Evolutionary conservation across 495 filamentous ascomycete species (phyloP).

Genomic region (Tuber aestivum): DNA sequence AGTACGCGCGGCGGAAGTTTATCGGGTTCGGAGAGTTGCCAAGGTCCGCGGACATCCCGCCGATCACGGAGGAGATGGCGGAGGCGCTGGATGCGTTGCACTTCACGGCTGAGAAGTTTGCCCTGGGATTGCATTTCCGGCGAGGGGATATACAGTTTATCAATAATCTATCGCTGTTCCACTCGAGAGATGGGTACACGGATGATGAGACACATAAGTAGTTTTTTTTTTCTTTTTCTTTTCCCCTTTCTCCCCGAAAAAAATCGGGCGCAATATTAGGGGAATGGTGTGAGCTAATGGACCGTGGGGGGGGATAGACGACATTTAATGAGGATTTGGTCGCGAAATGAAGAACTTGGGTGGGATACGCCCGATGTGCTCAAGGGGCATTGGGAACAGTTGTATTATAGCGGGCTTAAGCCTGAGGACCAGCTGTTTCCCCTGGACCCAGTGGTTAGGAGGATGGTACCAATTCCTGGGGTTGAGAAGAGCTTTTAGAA

Average conservation of each 20-base stretch:
- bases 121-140: constrained; percentile 49
- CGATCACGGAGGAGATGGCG: constrained; percentile 53
- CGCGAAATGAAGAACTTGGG: constrained; percentile 23
- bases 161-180: constrained; percentile 67
- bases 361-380: constrained; percentile 45
- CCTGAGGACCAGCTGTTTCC: constrained; percentile 20
- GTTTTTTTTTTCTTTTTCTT: too few species aligned
- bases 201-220: constrained; percentile 42
- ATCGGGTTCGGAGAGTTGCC: constrained; percentile 45
- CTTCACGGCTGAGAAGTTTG: constrained; percentile 52
- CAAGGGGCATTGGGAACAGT: constrained; percentile 25
- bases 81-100: constrained; percentile 61
- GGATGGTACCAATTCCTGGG: neutral
- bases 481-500: neutral
- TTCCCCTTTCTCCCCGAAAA: neutral
- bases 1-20: constrained; percentile 50
- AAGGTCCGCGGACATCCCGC: constrained; percentile 47
- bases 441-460: constrained; percentile 14
- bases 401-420: constrained; percentile 18
- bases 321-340: constrained; percentile 44
- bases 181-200: constrained; percentile 58
- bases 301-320: constrained; percentile 12
- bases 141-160: constrained; percentile 67
- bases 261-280: neutral
- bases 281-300: constrained; percentile 2